These are phyloP conservation scores for Penicillium sp. DNA, from an alignment of 2,329 filamentous ascomycete genomes.

Conservation along the genomic window DNA sequence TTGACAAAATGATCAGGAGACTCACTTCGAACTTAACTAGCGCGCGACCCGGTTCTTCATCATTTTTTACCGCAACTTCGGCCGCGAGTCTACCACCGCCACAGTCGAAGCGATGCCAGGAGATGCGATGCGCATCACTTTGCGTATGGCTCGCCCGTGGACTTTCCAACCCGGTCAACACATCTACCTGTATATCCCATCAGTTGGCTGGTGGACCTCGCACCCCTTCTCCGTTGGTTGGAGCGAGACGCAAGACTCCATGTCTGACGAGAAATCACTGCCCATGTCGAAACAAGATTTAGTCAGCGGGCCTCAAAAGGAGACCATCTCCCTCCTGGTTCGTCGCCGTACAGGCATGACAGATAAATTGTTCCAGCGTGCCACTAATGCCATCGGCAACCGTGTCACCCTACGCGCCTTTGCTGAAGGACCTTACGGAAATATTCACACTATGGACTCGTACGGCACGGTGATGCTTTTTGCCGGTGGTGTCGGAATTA, in stretches of 20 bases:
- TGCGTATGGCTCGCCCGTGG: constrained; percentile 70
- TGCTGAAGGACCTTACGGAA: constrained; percentile 88
- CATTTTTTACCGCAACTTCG: constrained; percentile 68
- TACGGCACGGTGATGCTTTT: constrained; percentile 92
- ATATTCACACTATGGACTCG: constrained; percentile 82
- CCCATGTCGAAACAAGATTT: constrained; percentile 57
- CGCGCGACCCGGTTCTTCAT: constrained; percentile 66
- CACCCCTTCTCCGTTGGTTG: constrained; percentile 82
- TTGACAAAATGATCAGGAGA: background rate
- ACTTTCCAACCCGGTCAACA: constrained; percentile 72
- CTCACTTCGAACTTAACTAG: constrained; percentile 15
- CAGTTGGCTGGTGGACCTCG: constrained; percentile 70
- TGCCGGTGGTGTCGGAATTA: constrained; percentile 92
- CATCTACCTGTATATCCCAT: constrained; percentile 72
- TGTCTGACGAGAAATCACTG: constrained; percentile 45
- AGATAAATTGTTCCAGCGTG: constrained; percentile 74
- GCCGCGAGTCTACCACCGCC: constrained; percentile 64
- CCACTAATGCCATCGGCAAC: constrained; percentile 57
- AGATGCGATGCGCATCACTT: constrained; percentile 70
- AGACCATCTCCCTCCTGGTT: constrained; percentile 78
- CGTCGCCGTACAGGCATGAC: constrained; percentile 89
- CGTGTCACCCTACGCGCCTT: constrained; percentile 70
- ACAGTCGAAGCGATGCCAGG: constrained; percentile 70
- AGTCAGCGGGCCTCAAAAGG: constrained; percentile 51
- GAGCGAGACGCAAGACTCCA: constrained; percentile 63